A percentile compares a stretch with the other conserved stretches of the same genome.
phyloP scores from a whole-genome alignment of 2,329 filamentous ascomycete species.

The Fusarium brachygibbosum region DNA sequence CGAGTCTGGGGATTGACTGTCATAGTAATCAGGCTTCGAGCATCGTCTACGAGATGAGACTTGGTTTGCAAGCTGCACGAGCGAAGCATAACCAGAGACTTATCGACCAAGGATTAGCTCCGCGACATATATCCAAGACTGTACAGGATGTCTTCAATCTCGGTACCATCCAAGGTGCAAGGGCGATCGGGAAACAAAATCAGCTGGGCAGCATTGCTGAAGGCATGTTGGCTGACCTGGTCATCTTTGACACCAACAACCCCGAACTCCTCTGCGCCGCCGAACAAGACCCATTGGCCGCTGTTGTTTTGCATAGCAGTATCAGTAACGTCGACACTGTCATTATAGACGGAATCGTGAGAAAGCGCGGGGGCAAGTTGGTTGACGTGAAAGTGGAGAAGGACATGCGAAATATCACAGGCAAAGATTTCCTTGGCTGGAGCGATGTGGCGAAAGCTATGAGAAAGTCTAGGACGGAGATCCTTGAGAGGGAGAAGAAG shows the following conservation, averaged over 20 bases:
- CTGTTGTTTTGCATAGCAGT: constrained; percentile 15
- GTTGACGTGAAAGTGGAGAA: constrained; percentile 1
- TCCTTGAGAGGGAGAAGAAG: constrained; percentile 3
- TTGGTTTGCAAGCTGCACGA: background rate
- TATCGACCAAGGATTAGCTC: background rate
- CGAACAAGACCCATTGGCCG: constrained; percentile 3
- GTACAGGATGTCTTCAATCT: constrained; percentile 14
- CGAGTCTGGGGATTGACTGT: constrained; percentile 15
- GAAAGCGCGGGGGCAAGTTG: constrained; percentile 8
- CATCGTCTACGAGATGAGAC: constrained; percentile 19
- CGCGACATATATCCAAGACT: constrained; percentile 2
- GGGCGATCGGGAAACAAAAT: background rate
- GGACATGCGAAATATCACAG: background rate
- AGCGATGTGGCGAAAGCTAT: background rate
- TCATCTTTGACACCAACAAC: constrained; percentile 4
- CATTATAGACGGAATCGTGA: constrained; percentile 7
- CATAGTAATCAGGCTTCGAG: constrained; percentile 22
- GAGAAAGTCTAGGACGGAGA: background rate
- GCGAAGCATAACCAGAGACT: constrained; percentile 5
- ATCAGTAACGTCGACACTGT: constrained; percentile 13
- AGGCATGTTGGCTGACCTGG: constrained; percentile 14
- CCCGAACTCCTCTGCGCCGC: constrained; percentile 13
- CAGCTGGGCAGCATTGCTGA: constrained; percentile 5
- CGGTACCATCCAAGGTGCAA: constrained; percentile 12
- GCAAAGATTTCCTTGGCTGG: background rate